Base-by-base conservation (phyloP, 306 rosid genomes). In the Lathyrus aphaca region DNA sequence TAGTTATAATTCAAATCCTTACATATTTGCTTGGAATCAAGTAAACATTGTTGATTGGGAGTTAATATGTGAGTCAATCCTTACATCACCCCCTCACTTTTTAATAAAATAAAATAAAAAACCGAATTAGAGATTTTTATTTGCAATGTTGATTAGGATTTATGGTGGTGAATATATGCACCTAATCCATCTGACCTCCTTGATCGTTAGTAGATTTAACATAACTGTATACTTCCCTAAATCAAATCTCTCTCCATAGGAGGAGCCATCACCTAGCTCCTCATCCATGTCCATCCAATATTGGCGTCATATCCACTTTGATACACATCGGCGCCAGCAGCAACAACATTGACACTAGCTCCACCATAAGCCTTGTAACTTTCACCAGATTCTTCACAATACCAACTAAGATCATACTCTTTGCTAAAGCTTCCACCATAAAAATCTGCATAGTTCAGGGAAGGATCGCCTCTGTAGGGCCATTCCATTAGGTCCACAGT, bases 351-450 rank as follows among this genome's bases (percentile, higher is more conserved):
- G 69, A 9, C 50, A 12, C 30, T 80, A 39, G 54, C 77, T 57
- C 84, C 80, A 74, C 91, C 82, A 74, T 85, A 90, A 32, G 86
- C 90, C 13, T 94, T 94, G 38, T 88, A 90, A 74, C 74, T 80
- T 74, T 92, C 96, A 16, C 86, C 73, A 29, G 96, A 78, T 25
- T 25, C 29, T 68, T 89, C 98, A 37, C 96, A 91, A 74, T 92
- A 92, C 40, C 91, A 89, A 16, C 89, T 87, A 54, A 88, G 77
- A 81, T 93, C 97, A 74, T 88, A 93, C 19, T 93, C 89, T 66
- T 96, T 82, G 79, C 90, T 86, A 64, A 88, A 89, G 71, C 81
- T 86, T 73, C 93, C 88, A 43, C 94, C 96, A 70, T 90, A 93
- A 64, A 96, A 92, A 42, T 88, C 81, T 0, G 90, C 83, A 68